Evolutionary conservation across 805 yeast species (phyloP), one percentile per base, ranked within the genome.

Genomic region (Yamadazyma insecticola): DNA sequence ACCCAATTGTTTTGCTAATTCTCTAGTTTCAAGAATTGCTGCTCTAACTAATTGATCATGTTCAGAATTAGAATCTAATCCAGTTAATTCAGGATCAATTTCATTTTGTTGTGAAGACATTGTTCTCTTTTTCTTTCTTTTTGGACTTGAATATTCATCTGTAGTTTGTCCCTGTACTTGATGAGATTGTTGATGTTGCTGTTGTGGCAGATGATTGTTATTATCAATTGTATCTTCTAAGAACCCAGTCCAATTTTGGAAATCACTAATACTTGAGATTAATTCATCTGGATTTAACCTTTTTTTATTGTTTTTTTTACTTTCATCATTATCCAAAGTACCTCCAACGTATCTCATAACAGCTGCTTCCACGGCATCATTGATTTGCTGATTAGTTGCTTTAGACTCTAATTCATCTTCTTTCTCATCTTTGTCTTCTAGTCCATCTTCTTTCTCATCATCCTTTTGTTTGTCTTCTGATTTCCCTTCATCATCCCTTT

Each of bases 261-360:
- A 71, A 36, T 74, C 79, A 25, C 62, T 51, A 33, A 67, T 60
- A 23, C 62, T 61, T 36, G 63, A 53, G 41, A 66, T 64, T 36
- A 70, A 67, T 34, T 72, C 76, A 10, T 61, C 63, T 10, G 39
- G 36, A 16, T 34, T 39, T 20, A 46, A 44, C 24, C 65, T 44
- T 25, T 29, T 32, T 20, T 32, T 34, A 10, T 11, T 33, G 20
- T 29, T 28, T 21, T 29, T 11, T 10, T 12, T 21, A 13, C 26
- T 20, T 12, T 37, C 27, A 8, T 39, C 45, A n/a, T 40, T 45
- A 29, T 58, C 74, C 24, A 80, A 53, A 1, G 78, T 71, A 5
- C 80, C 82, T 13, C 82, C 86, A 10, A 81, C 90, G 43, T 74
- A 74, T 33, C 74, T 70, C 74, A 82, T 67, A 12, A 83, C 88